Conservation (phyloP, 805 yeast species). For the Schwanniomyces yamadae region DNA sequence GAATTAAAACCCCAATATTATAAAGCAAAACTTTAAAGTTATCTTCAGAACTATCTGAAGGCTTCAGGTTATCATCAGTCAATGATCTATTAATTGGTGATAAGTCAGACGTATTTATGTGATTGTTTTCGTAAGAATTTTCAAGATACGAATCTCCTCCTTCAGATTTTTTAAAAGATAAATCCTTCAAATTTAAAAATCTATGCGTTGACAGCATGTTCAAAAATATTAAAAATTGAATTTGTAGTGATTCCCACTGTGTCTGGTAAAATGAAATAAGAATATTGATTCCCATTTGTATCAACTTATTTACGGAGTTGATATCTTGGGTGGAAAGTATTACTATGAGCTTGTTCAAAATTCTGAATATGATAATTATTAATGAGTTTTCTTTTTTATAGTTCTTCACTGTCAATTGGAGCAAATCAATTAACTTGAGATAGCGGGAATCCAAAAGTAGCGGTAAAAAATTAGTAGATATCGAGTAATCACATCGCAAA, state of each 20-base stretch:
- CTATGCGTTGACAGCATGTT: constrained; percentile 41
- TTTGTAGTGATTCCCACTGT: constrained; percentile 40
- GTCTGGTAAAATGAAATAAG: constrained; percentile 37
- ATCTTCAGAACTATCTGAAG: neutral
- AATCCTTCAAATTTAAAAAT: constrained; percentile 25
- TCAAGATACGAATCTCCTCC: too few species aligned
- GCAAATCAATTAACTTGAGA: constrained; percentile 15
- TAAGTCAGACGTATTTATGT: too few species aligned
- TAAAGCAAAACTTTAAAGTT: constrained; percentile 13
- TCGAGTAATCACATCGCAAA: constrained; percentile 19
- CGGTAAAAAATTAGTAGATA: constrained; percentile 19
- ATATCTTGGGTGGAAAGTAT: constrained; percentile 43
- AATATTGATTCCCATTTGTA: constrained; percentile 37
- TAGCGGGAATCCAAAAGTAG: constrained; percentile 16
- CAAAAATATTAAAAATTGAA: constrained; percentile 46
- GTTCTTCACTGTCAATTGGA: constrained; percentile 13
- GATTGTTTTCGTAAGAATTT: too few species aligned
- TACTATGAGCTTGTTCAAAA: constrained; percentile 47
- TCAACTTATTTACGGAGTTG: constrained; percentile 33
- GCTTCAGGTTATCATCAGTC: neutral
- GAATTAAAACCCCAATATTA: constrained; percentile 22
- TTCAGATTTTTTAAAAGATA: constrained; percentile 15
- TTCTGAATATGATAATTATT: constrained; percentile 28
- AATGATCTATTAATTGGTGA: too few species aligned
- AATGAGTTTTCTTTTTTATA: constrained; percentile 25